Evolutionary conservation across 345 rosid genomes (phyloP).

Genomic region (Laguncularia racemosa): DNA sequence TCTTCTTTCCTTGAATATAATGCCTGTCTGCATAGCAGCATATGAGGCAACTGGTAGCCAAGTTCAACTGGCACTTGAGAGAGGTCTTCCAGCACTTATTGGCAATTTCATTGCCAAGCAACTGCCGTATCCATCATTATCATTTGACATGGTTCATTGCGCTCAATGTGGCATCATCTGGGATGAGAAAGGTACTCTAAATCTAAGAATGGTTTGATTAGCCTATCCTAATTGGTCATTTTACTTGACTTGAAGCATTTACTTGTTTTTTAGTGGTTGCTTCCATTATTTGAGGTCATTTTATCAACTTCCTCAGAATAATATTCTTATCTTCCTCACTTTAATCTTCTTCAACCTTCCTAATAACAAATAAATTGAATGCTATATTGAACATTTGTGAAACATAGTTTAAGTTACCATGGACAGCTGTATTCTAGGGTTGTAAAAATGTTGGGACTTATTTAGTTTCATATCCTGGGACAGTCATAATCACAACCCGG

Average conservation of each 20-base stretch:
- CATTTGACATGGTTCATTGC: conserved; percentile 96
- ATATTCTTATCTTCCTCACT: too few relatives aligned
- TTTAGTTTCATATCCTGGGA: too few relatives aligned
- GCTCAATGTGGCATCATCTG: conserved; percentile 87
- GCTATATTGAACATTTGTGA: too few relatives aligned
- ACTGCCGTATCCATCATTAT: conserved; percentile 85
- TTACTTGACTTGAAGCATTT: background rate
- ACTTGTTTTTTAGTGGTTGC: too few relatives aligned
- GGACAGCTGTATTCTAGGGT: too few relatives aligned
- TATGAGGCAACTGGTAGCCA: conserved; percentile 97
- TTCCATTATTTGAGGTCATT: too few relatives aligned
- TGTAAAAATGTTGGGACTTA: too few relatives aligned
- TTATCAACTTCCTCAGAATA: too few relatives aligned
- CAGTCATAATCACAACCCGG: too few relatives aligned
- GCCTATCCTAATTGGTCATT: background rate
- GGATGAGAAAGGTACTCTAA: conserved; percentile 72
- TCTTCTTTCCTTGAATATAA: conserved; percentile 66
- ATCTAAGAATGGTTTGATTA: background rate
- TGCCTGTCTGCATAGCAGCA: conserved; percentile 83
- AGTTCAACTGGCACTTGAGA: conserved; percentile 93
- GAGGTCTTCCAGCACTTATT: conserved; percentile 98
- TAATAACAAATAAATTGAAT: too few relatives aligned
- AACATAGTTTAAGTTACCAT: too few relatives aligned
- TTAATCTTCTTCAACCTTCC: too few relatives aligned
- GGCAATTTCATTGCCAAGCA: conserved; percentile 75